These are phyloP conservation scores for Exophiala calicioides DNA, from an alignment of 2,329 filamentous ascomycete species.

Conservation along the genomic window DNA sequence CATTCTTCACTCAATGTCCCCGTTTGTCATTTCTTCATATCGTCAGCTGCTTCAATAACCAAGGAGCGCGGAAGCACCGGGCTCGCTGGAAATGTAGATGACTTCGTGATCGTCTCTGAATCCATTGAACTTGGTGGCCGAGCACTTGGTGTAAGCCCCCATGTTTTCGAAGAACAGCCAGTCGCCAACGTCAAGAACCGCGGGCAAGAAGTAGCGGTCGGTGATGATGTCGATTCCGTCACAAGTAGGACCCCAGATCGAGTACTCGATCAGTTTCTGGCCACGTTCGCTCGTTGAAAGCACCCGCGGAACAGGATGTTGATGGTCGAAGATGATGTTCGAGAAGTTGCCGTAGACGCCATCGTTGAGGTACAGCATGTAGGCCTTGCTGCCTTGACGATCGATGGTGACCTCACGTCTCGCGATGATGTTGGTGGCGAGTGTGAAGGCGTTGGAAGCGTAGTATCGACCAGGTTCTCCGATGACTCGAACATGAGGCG, in stretches of 20 bases:
- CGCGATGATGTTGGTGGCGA: constrained; percentile 94
- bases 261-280: constrained; percentile 71
- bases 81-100: constrained; percentile 92
- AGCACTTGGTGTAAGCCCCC: constrained; percentile 98
- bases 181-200: constrained; percentile 84
- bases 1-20: background rate
- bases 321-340: constrained; percentile 99
- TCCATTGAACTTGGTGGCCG: constrained; percentile 95
- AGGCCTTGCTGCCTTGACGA: constrained; percentile 67
- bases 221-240: constrained; percentile 96
- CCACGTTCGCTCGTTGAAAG: constrained; percentile 65
- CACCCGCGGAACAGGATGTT: constrained; percentile 82
- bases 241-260: constrained; percentile 96
- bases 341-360: constrained; percentile 98
- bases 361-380: constrained; percentile 98
- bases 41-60: constrained; percentile 38
- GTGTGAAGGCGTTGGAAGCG: constrained; percentile 86
- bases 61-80: constrained; percentile 75
- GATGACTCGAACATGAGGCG: constrained; percentile 79
- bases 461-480: constrained; percentile 97
- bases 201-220: constrained; percentile 73
- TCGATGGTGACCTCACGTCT: constrained; percentile 78
- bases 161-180: constrained; percentile 99
- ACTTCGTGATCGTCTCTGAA: constrained; percentile 91
- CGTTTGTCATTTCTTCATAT: background rate